phyloP scores from a whole-genome alignment of 257 asterid genomes.

The Misopates orontium region DNA sequence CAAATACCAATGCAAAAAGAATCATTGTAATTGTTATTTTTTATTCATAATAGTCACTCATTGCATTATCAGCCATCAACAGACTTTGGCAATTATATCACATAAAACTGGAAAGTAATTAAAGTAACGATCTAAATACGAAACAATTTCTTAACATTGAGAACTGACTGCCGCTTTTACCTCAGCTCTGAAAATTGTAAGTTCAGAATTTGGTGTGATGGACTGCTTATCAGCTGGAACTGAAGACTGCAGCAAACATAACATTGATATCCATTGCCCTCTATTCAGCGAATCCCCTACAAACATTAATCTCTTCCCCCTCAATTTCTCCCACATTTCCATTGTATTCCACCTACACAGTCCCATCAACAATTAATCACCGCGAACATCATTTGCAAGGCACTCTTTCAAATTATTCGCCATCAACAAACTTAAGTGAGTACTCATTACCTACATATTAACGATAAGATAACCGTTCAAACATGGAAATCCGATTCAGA shows the following conservation, averaged over 20 bases:
- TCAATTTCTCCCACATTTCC: slow-evolving; percentile 90
- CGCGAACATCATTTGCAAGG: not conserved
- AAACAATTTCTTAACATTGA: not conserved
- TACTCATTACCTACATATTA: no score
- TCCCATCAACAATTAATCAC: slow-evolving; percentile 14
- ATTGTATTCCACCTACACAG: slow-evolving; percentile 72
- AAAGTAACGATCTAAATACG: not conserved
- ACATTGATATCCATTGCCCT: slow-evolving; percentile 96
- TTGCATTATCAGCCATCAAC: not conserved
- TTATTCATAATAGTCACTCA: not conserved
- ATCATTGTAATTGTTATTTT: not conserved
- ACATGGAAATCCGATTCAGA: not conserved
- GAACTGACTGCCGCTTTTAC: slow-evolving; percentile 32
- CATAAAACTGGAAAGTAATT: not conserved
- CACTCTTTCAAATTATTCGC: not conserved
- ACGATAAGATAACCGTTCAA: no score
- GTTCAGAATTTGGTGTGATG: slow-evolving; percentile 82
- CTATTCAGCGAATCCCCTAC: slow-evolving; percentile 93
- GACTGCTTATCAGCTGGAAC: slow-evolving; percentile 65
- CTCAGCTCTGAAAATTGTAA: slow-evolving; percentile 86
- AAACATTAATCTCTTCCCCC: slow-evolving; percentile 91
- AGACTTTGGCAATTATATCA: not conserved
- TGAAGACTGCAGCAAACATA: slow-evolving; percentile 74
- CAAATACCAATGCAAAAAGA: not conserved
- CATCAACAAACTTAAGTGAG: not conserved